phyloP scores from a whole-genome alignment of 176 grass and related monocot genomes.

The Carex cristatella region DNA sequence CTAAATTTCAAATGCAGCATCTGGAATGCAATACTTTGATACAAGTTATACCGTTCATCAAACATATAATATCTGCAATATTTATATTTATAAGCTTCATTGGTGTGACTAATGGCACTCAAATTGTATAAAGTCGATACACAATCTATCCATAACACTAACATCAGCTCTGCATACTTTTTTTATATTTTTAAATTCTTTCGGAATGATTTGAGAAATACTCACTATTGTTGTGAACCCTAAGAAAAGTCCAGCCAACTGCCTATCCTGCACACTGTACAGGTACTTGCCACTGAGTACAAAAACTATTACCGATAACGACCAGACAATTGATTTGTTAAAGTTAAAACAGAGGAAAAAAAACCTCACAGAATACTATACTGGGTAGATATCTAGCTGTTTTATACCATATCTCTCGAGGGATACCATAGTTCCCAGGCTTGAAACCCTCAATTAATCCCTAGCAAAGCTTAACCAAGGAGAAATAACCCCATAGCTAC shows the following conservation, averaged over 20 bases:
- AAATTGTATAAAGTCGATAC: background rate
- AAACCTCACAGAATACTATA: background rate
- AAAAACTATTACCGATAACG: background rate
- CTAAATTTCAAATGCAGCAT: too few species aligned
- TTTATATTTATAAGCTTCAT: background rate
- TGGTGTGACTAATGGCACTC: background rate
- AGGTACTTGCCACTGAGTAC: background rate
- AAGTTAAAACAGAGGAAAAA: background rate
- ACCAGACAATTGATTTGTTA: background rate
- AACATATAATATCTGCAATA: background rate
- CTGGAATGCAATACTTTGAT: too few species aligned
- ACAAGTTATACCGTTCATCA: background rate
- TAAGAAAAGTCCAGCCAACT: background rate
- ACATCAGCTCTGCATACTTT: background rate
- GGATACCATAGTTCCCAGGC: background rate
- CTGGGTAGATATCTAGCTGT: background rate
- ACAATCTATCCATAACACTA: background rate
- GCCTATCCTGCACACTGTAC: background rate
- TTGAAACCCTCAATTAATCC: background rate
- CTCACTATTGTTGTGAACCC: background rate
- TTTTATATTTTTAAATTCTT: background rate
- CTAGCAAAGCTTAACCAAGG: background rate
- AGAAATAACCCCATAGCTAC: background rate
- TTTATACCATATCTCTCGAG: background rate
- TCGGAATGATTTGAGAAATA: background rate